Evolutionary conservation across 305 asterid species (phyloP).

Genomic region (Salvia sclarea): DNA sequence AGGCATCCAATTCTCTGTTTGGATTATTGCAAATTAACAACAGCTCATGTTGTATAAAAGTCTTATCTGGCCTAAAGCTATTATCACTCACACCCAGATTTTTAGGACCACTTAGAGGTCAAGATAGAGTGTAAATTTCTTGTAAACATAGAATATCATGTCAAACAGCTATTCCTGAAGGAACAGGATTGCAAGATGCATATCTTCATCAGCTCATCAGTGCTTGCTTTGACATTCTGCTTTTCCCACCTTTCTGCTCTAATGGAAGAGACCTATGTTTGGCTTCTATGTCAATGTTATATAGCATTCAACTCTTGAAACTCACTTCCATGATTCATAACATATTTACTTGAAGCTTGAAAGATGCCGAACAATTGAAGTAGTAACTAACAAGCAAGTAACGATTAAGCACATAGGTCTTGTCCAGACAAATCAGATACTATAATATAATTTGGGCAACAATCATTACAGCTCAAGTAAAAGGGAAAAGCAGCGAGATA

Average conservation of each 20-base stretch:
- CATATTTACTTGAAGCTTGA: constrained; percentile 9
- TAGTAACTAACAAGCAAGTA: neutral
- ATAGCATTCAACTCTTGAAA: neutral
- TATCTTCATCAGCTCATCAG: constrained; percentile 13
- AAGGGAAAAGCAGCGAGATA: neutral
- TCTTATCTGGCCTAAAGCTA: neutral
- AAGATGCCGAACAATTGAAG: neutral
- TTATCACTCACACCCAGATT: neutral
- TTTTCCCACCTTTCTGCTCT: neutral
- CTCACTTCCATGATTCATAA: neutral
- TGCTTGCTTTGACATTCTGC: constrained; percentile 16
- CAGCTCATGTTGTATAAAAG: neutral
- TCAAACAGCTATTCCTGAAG: neutral
- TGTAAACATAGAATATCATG: neutral
- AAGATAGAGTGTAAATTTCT: neutral
- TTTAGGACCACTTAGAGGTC: neutral
- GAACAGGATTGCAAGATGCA: neutral
- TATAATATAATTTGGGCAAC: neutral
- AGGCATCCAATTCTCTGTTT: constrained; percentile 6
- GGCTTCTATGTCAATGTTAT: neutral
- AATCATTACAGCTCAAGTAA: neutral
- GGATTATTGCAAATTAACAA: neutral
- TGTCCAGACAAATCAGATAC: constrained; percentile 9
- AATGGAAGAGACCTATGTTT: neutral
- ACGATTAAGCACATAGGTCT: neutral